Conservation (phyloP, 129 eudicot genomes). For the Artemisia annua region DNA sequence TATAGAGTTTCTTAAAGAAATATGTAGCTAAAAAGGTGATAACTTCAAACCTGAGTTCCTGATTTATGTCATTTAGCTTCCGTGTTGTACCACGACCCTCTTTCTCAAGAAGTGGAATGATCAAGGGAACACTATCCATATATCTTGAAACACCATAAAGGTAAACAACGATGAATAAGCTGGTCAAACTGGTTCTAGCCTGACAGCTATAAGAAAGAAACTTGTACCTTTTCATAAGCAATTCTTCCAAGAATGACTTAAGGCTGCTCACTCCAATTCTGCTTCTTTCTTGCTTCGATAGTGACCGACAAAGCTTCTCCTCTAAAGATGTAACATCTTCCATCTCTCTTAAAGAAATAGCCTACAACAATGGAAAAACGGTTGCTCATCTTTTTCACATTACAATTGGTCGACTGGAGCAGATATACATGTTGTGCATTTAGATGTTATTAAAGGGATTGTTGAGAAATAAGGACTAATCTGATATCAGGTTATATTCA, state of each 20-base stretch:
- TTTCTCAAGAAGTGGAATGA: slow-evolving; percentile 96
- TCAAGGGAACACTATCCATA: slow-evolving; percentile 84
- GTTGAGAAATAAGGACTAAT: too few species aligned
- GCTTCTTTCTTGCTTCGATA: slow-evolving; percentile 87
- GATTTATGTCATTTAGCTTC: slow-evolving; percentile 78
- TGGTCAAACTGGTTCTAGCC: neutral
- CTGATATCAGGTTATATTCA: too few species aligned
- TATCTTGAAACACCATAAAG: slow-evolving; percentile 48
- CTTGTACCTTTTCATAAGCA: slow-evolving; percentile 72
- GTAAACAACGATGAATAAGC: slow-evolving; percentile 20
- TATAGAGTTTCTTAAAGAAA: neutral
- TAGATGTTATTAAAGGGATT: neutral
- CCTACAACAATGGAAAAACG: slow-evolving; percentile 42
- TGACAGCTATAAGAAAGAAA: slow-evolving; percentile 5
- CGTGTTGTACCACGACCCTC: slow-evolving; percentile 71
- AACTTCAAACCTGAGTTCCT: slow-evolving; percentile 75
- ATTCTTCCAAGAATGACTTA: slow-evolving; percentile 79
- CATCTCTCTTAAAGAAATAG: slow-evolving; percentile 80
- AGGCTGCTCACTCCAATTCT: slow-evolving; percentile 96
- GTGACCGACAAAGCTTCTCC: slow-evolving; percentile 83
- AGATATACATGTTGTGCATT: neutral
- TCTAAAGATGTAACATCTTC: slow-evolving; percentile 86
- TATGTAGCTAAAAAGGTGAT: slow-evolving; percentile 9
- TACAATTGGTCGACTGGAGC: neutral
- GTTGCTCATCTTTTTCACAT: neutral